Conservation (phyloP, 164 flowering plant genomes). For the Sextonia rubra region DNA sequence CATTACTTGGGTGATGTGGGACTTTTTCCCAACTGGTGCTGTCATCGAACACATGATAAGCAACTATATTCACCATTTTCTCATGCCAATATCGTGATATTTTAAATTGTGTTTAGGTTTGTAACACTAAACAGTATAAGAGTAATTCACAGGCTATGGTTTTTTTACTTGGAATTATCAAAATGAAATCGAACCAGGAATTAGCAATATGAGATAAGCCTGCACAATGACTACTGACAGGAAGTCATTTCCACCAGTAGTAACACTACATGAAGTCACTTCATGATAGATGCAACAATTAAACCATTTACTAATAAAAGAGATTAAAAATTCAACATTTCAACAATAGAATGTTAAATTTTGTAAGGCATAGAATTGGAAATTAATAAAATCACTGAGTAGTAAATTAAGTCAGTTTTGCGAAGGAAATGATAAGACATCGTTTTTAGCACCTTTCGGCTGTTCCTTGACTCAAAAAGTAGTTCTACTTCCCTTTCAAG, state of each 20-base stretch:
- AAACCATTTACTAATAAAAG: background rate
- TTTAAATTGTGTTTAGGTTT: too few relatives aligned
- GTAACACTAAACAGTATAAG: too few relatives aligned
- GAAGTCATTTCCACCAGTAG: background rate
- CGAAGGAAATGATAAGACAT: background rate
- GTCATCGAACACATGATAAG: too few relatives aligned
- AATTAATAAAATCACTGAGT: background rate
- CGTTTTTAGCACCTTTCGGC: conserved; percentile 56
- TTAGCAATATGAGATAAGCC: too few relatives aligned
- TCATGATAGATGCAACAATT: background rate
- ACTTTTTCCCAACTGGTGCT: too few relatives aligned
- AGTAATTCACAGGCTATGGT: too few relatives aligned
- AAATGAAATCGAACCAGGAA: too few relatives aligned
- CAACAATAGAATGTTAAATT: background rate
- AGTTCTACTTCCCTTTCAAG: conserved; percentile 91
- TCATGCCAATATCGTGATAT: too few relatives aligned
- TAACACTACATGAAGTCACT: background rate
- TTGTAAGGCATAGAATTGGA: background rate
- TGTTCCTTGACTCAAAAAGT: conserved; percentile 59
- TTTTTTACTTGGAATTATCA: too few relatives aligned
- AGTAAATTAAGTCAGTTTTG: background rate
- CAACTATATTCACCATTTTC: too few relatives aligned
- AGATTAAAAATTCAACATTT: background rate
- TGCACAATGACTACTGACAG: too few relatives aligned
- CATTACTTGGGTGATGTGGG: too few relatives aligned